Percentiles rank a stretch among this genome's conserved stretches.
phyloP scores from a whole-genome alignment of 805 yeast genomes.

The Starmerella bombicola region DNA sequence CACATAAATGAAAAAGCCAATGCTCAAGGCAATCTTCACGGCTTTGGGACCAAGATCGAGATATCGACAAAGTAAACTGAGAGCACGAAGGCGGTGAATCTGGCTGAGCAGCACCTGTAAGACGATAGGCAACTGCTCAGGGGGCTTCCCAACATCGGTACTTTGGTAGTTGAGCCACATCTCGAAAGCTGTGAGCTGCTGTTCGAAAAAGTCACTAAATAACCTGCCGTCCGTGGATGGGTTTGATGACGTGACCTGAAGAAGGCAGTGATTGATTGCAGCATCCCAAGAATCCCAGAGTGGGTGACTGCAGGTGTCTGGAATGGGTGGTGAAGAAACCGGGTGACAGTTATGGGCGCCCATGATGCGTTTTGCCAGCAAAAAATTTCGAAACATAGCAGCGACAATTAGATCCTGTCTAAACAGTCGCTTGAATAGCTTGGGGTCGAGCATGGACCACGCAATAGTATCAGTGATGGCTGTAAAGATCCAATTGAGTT shows the following conservation, averaged over 20 bases:
- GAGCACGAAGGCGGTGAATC: constrained; percentile 82
- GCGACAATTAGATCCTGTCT: constrained; percentile 96
- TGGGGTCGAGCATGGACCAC: constrained; percentile 83
- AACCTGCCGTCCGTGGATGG: constrained; percentile 42
- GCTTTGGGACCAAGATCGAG: constrained; percentile 97
- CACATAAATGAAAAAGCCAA: constrained; percentile 93
- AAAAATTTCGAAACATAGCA: constrained; percentile 82
- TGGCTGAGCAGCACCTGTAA: constrained; percentile 86
- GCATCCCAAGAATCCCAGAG: constrained; percentile 99
- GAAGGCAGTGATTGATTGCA: constrained; percentile 86
- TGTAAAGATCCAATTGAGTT: constrained; percentile 92
- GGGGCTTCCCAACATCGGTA: constrained; percentile 69
- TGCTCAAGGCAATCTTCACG: constrained; percentile 78
- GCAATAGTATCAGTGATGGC: constrained; percentile 97
- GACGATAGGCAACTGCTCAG: constrained; percentile 90
- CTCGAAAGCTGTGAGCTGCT: constrained; percentile 90
- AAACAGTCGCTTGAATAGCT: constrained; percentile 76
- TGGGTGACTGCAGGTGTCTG: constrained; percentile 70
- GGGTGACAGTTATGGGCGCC: constrained; percentile 89
- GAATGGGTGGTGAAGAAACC: constrained; percentile 82
- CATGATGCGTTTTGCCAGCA: constrained; percentile 87
- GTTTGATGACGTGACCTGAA: constrained; percentile 32
- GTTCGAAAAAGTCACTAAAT: constrained; percentile 90
- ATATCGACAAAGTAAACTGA: constrained; percentile 70
- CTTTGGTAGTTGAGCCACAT: constrained; percentile 83